Evolutionary conservation across 306 rosid species (phyloP).

Genomic region (Sechiopsis laciniata): DNA sequence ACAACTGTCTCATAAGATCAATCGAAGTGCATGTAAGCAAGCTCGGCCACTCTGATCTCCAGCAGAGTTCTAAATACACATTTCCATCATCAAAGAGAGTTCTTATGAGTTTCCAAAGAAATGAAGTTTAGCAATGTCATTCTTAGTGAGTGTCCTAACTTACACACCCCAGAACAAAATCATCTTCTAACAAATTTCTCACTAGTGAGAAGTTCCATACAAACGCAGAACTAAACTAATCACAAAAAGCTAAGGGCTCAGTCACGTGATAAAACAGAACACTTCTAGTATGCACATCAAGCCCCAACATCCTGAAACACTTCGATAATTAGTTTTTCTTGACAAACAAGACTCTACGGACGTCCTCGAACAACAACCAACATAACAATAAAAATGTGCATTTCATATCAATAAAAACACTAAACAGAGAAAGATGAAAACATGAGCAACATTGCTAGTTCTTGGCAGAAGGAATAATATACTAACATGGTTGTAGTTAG

Average conservation of each 20-base stretch:
- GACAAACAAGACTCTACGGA: background rate
- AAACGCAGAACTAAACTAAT: background rate
- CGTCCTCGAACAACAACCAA: slow-evolving; percentile 19
- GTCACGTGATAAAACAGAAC: background rate
- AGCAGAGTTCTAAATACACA: background rate
- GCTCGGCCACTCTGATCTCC: too few species aligned
- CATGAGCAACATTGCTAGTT: slow-evolving; percentile 18
- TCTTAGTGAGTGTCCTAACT: background rate
- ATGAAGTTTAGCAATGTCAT: background rate
- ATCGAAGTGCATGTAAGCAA: too few species aligned
- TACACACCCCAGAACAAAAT: background rate
- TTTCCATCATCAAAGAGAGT: too few species aligned
- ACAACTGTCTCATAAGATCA: too few species aligned
- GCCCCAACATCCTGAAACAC: background rate
- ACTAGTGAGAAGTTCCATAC: background rate
- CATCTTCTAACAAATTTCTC: background rate
- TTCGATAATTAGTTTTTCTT: slow-evolving; percentile 4
- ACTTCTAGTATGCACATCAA: background rate
- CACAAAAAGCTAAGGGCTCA: background rate
- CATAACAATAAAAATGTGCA: slow-evolving; percentile 22
- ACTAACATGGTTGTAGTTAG: slow-evolving; percentile 27
- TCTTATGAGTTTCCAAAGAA: too few species aligned
- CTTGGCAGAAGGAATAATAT: slow-evolving; percentile 23
- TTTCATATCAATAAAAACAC: slow-evolving; percentile 21
- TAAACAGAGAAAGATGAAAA: slow-evolving; percentile 19